phyloP scores from a whole-genome alignment of 352 stramenopile genomes.

The Phytophthora macrochlamydospora region DNA sequence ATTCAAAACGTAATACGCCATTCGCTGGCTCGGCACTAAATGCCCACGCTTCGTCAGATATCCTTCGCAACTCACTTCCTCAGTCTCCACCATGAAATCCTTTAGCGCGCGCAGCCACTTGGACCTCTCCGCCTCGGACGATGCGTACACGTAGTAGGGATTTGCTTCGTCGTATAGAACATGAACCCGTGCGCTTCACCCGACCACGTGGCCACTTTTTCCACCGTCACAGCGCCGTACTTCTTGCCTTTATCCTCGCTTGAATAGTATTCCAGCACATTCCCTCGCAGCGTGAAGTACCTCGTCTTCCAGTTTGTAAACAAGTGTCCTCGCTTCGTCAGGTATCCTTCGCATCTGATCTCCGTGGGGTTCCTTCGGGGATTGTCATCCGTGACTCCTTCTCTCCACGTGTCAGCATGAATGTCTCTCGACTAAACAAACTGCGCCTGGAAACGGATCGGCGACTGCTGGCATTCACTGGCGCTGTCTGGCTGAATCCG shows the following conservation, averaged over 20 bases:
- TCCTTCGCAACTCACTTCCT: slow-evolving; percentile 86
- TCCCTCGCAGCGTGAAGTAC: slow-evolving; percentile 86
- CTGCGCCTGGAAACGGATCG: slow-evolving; percentile 71
- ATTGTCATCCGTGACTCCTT: slow-evolving; percentile 66
- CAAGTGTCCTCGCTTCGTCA: slow-evolving; percentile 88
- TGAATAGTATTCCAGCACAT: slow-evolving; percentile 87
- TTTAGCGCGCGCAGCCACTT: slow-evolving; percentile 85
- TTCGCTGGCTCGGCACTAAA: slow-evolving; percentile 85
- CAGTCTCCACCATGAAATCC: slow-evolving; percentile 86
- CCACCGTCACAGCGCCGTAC: slow-evolving; percentile 85
- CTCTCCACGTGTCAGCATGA: slow-evolving; percentile 79
- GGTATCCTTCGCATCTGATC: slow-evolving; percentile 81
- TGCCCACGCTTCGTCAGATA: slow-evolving; percentile 88
- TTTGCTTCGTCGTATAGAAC: slow-evolving; percentile 91
- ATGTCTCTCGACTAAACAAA: slow-evolving; percentile 75
- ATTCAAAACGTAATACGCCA: slow-evolving; percentile 88
- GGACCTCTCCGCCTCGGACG: slow-evolving; percentile 72
- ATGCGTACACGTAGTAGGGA: slow-evolving; percentile 91
- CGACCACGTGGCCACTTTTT: slow-evolving; percentile 87
- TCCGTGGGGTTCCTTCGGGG: slow-evolving; percentile 57
- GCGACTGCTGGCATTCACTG: slow-evolving; percentile 32
- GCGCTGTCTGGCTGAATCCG: slow-evolving; percentile 41
- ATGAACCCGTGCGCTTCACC: slow-evolving; percentile 89
- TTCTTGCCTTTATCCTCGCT: slow-evolving; percentile 86
- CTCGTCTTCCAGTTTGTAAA: slow-evolving; percentile 92